phyloP scores from a whole-genome alignment of 202 grass and related monocot species.

The Alloteropsis angusta region DNA sequence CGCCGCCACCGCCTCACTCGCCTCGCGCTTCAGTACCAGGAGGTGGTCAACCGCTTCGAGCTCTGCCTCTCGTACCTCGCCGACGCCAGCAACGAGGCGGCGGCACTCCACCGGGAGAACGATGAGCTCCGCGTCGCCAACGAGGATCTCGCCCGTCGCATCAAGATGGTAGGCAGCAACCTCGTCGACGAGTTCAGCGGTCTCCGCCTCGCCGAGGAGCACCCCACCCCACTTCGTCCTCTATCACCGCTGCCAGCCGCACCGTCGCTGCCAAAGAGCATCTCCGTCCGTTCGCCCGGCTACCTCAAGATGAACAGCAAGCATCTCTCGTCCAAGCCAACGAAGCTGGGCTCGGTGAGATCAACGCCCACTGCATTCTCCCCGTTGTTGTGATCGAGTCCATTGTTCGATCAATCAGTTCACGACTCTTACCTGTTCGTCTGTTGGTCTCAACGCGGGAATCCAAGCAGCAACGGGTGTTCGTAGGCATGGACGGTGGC shows the following conservation, averaged over 20 bases:
- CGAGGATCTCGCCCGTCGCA: constrained; percentile 27
- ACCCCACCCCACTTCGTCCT: constrained; percentile 7
- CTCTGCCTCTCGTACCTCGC: constrained; percentile 71
- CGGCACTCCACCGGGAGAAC: constrained; percentile 52
- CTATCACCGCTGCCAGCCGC: constrained; percentile 7
- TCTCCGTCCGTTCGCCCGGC: constrained; percentile 64
- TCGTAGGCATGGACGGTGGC: constrained; percentile 37
- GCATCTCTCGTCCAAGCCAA: constrained; percentile 26
- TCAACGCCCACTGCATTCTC: background rate
- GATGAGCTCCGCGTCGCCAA: constrained; percentile 52
- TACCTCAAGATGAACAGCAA: constrained; percentile 45
- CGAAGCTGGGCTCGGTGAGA: constrained; percentile 38
- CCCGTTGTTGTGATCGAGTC: background rate
- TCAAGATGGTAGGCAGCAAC: constrained; percentile 26
- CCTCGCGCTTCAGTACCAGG: constrained; percentile 68
- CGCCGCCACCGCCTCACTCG: constrained; percentile 49
- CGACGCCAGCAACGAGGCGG: constrained; percentile 59
- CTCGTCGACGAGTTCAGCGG: constrained; percentile 41
- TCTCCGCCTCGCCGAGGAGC: constrained; percentile 19
- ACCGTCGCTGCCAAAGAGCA: constrained; percentile 58
- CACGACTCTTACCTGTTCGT: background rate
- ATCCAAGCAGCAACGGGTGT: constrained; percentile 58
- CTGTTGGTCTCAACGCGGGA: constrained; percentile 3
- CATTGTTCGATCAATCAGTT: background rate
- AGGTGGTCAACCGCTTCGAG: constrained; percentile 49